These are phyloP conservation scores for Gossypium aridum DNA, from an alignment of 441 rosid genomes.

Conservation along the genomic window DNA sequence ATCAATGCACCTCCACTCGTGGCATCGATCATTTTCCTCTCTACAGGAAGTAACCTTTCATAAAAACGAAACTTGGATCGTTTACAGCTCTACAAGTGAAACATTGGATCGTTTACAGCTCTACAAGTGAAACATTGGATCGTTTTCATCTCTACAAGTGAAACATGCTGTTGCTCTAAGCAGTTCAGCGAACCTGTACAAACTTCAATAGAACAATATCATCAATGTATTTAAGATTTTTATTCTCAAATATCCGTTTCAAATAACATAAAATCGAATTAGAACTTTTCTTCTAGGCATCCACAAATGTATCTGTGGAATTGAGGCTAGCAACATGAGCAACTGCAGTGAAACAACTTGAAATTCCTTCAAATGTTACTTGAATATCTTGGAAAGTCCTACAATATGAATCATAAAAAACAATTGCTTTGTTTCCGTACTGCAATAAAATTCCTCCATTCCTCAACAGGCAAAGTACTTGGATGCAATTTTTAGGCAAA, in stretches of 20 bases:
- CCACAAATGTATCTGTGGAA: slow-evolving; percentile 37
- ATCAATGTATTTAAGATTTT: too few species aligned
- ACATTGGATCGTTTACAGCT: too few species aligned
- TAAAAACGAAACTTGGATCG: too few species aligned
- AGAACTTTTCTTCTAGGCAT: neutral
- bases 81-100: too few species aligned
- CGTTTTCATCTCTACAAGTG: too few species aligned
- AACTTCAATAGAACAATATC: too few species aligned
- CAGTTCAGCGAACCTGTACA: too few species aligned
- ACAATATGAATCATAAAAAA: slow-evolving; percentile 40
- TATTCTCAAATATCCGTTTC: neutral
- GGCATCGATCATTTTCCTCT: too few species aligned
- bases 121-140: too few species aligned
- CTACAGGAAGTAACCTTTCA: too few species aligned
- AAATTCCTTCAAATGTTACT: slow-evolving; percentile 42
- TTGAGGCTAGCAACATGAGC: slow-evolving; percentile 60
- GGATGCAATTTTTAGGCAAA: slow-evolving; percentile 29
- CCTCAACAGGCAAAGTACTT: slow-evolving; percentile 44
- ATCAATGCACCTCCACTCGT: too few species aligned
- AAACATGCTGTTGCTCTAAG: too few species aligned
- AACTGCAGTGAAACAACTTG: slow-evolving; percentile 58
- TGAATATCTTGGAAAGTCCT: slow-evolving; percentile 45
- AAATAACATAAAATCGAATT: neutral
- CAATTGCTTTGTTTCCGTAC: slow-evolving; percentile 52
- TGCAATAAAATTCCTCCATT: slow-evolving; percentile 60